Evolutionary conservation across 176 grass and related monocot species (phyloP).

Genomic region (Otatea glauca): DNA sequence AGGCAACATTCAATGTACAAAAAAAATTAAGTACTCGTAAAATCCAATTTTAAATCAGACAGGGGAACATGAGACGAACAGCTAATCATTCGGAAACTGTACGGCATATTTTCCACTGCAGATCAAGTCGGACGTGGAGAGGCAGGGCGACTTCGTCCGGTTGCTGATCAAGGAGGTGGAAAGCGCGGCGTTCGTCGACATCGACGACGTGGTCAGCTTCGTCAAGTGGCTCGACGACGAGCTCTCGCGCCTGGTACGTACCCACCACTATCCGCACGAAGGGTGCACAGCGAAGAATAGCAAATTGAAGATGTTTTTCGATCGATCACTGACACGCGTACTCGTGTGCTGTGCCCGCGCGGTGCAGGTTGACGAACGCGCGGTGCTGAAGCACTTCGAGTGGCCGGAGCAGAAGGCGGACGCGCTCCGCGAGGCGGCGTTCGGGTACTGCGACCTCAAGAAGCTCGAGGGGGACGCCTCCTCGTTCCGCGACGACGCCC

Average conservation of each 20-base stretch:
- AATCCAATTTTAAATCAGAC: background rate
- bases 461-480: slow-evolving; percentile 69
- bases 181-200: slow-evolving; percentile 60
- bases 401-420: slow-evolving; percentile 99
- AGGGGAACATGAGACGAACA: background rate
- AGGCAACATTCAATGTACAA: too few species aligned
- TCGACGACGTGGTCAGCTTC: slow-evolving; percentile 87
- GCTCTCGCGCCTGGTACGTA: slow-evolving; percentile 81
- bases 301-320: background rate
- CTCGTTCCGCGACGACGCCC: slow-evolving; percentile 64
- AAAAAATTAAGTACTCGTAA: too few species aligned
- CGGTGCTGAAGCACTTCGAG: slow-evolving; percentile 97
- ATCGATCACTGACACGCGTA: background rate
- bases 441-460: slow-evolving; percentile 89
- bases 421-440: slow-evolving; percentile 95
- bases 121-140: slow-evolving; percentile 94
- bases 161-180: slow-evolving; percentile 92
- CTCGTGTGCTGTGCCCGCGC: too few species aligned
- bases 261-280: background rate
- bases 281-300: background rate
- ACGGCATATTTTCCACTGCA: slow-evolving; percentile 6
- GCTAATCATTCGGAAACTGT: background rate
- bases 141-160: slow-evolving; percentile 84
- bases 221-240: slow-evolving; percentile 99
- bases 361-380: slow-evolving; percentile 91